Conservation (phyloP, 2,329 filamentous ascomycete genomes). For the Davidsoniella eucalypti region DNA sequence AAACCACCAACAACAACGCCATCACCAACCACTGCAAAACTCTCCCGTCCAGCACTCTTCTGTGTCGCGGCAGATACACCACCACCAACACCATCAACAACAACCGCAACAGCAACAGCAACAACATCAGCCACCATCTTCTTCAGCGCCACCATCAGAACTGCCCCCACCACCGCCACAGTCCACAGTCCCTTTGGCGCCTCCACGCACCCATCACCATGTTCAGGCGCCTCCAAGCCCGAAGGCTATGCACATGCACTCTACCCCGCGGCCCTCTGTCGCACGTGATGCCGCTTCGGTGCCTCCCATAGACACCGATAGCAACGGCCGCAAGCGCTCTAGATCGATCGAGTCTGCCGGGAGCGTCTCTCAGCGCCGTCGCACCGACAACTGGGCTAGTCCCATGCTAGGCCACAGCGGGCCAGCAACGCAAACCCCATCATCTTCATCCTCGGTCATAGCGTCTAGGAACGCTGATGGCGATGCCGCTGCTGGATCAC, state of each 20-base stretch:
- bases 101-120: not conserved
- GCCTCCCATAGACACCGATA: not conserved
- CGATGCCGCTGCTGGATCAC: not conserved
- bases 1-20: constrained; percentile 18
- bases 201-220: constrained; percentile 37
- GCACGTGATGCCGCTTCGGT: not conserved
- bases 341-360: not conserved
- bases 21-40: constrained; percentile 12
- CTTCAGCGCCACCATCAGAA: too few species aligned
- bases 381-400: constrained; percentile 4
- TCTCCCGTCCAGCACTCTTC: not conserved
- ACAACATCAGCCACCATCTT: not conserved
- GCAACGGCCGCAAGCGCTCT: constrained; percentile 9
- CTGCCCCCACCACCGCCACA: not conserved
- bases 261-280: not conserved
- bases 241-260: not conserved
- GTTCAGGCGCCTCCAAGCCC: constrained; percentile 22
- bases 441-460: not conserved
- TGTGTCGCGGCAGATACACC: not conserved
- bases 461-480: not conserved
- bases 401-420: not conserved
- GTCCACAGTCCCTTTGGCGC: constrained; percentile 19
- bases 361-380: constrained; percentile 3
- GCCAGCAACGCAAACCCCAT: not conserved
- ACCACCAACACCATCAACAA: not conserved